Conservation (phyloP, 306 rosid species). For the Sechiopsis laciniata region DNA sequence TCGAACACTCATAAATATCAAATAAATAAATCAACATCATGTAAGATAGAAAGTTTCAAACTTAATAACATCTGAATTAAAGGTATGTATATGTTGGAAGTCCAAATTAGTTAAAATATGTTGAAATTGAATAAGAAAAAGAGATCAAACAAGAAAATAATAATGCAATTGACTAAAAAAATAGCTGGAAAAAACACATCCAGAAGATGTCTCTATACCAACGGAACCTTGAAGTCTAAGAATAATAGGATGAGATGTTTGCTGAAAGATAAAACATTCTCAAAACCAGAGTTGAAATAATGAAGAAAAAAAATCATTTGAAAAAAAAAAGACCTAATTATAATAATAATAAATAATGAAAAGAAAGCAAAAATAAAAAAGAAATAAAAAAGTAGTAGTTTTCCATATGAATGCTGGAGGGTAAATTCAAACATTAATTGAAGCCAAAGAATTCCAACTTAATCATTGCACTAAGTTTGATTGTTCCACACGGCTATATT, state of each 20-base stretch:
- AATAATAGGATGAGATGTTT: constrained; percentile 2
- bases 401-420: constrained; percentile 1
- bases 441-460: constrained; percentile 14
- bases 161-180: not conserved
- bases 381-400: not conserved
- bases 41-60: too few species aligned
- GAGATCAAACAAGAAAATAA: not conserved
- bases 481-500: constrained; percentile 19
- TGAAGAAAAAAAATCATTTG: not conserved
- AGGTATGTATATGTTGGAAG: too few species aligned
- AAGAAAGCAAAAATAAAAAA: not conserved
- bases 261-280: constrained; percentile 15
- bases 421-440: constrained; percentile 15
- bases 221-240: constrained; percentile 14
- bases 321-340: not conserved
- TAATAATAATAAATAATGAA: not conserved
- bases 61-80: too few species aligned
- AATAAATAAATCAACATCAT: too few species aligned
- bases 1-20: too few species aligned
- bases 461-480: constrained; percentile 14
- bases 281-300: constrained; percentile 7
- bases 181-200: not conserved
- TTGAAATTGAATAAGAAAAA: too few species aligned
- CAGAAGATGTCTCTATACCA: not conserved
- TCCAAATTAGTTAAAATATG: too few species aligned